Evolutionary conservation across 2,329 filamentous ascomycete genomes (phyloP), one percentile per base, ranked within the genome.

Genomic region (Exophiala phaeomuriformis): DNA sequence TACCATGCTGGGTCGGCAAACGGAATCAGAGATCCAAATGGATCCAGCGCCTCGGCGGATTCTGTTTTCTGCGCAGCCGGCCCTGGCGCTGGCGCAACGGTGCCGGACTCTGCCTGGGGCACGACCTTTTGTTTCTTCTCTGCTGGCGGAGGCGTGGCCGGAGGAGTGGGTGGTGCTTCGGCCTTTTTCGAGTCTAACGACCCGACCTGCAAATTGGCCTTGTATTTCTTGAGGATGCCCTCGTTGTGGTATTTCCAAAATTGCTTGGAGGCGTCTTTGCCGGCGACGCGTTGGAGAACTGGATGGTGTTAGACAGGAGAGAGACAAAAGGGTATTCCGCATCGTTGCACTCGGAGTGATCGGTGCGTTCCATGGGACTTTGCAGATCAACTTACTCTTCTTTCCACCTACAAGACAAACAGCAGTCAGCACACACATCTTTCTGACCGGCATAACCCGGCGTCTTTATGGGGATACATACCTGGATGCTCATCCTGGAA

Each of bases 1-100:
- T 96, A 96, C 93, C 93, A 98, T 44, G 81, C 82, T 8, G 93
- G 93, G 65, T 98, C 93, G 30, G 83, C 86, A 67, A 94, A 97
- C 32, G 93, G 93, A 60, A 98, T 84, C 68, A 93, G 78, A 62
- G 86, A 82, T 56, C 93, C 93, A 68, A 82, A 97, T 0, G 86
- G 79, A 65, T 97, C 91, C 49, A 95, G 77, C 2, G 90, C 77
- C 71, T 90, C 88, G 6, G 79, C 73, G 56, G 84, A 77, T 59
- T 83, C 33, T 10, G 19, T 9, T 28, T 27, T 77, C 68, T 41
- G 6, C 4, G 53, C 56, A 37, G 39, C 37, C 41, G 66, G 75
- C 43, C 67, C 68, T 30, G 76, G 69, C 37, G 72, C 65, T 60
- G 74, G 69, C 60, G 71, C 66, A 45, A 76, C 71, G 32, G 75